Percentiles rank a stretch among this genome's conserved stretches.
Evolutionary conservation across 257 asterid genomes (phyloP).

Genomic region (Phtheirospermum japonicum): DNA sequence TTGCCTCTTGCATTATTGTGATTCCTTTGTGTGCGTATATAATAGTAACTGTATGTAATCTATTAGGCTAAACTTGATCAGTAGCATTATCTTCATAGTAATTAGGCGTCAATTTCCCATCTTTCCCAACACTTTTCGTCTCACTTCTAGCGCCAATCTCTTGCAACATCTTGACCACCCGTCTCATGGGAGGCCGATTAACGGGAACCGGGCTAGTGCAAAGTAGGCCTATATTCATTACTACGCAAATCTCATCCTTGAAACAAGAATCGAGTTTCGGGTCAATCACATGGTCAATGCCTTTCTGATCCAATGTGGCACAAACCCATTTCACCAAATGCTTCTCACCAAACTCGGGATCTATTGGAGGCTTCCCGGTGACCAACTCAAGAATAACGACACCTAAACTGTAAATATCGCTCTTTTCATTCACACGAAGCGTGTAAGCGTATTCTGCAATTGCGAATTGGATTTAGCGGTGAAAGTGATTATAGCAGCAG

Average conservation of each 20-base stretch:
- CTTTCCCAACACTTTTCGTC: conserved; percentile 37
- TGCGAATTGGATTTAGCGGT: too few species aligned
- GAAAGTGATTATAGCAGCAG: too few species aligned
- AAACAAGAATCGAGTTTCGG: conserved; percentile 80
- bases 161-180: conserved; percentile 84
- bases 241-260: conserved; percentile 71
- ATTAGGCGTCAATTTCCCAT: conserved; percentile 77
- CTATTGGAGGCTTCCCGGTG: conserved; percentile 69
- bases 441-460: conserved; percentile 87
- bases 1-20: not conserved
- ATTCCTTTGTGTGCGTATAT: not conserved
- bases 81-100: conserved; percentile 66
- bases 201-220: conserved; percentile 95
- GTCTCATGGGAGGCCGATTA: conserved; percentile 93
- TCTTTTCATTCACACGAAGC: conserved; percentile 88
- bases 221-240: conserved; percentile 73
- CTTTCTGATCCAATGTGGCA: conserved; percentile 69
- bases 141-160: conserved; percentile 43
- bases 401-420: conserved; percentile 91
- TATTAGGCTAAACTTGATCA: conserved; percentile 36
- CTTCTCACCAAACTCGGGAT: conserved; percentile 88
- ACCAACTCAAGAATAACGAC: conserved; percentile 83
- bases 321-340: conserved; percentile 94
- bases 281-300: conserved; percentile 60
- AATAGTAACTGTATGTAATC: not conserved